A percentile compares a stretch with the other conserved stretches of the same genome.
These are phyloP conservation scores for Pigoraptor vietnamica DNA, from an alignment of 78 protist species.

Conservation along the genomic window DNA sequence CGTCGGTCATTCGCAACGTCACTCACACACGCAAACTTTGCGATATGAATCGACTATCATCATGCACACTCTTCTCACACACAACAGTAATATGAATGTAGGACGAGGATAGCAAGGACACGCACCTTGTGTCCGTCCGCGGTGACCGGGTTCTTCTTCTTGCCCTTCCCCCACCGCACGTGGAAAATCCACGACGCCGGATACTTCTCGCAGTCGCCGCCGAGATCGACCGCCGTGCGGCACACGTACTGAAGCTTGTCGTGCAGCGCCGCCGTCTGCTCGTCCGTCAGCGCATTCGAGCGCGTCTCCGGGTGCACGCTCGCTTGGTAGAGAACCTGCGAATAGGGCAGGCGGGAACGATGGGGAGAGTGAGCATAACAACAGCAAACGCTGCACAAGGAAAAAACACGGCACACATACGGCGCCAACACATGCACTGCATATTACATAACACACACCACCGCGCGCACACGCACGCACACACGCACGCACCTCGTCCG, in stretches of 20 bases:
- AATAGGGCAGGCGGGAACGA: too few relatives aligned
- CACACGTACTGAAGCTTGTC: background rate
- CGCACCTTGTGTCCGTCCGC: too few relatives aligned
- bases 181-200: slow-evolving; percentile 4
- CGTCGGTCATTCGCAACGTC: too few relatives aligned
- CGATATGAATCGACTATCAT: too few relatives aligned
- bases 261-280: slow-evolving; percentile 7
- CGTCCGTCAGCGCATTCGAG: background rate
- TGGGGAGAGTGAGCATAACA: too few relatives aligned
- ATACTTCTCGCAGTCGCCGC: background rate
- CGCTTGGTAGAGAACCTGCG: slow-evolving; percentile 14
- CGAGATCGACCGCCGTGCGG: background rate
- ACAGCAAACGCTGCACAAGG: background rate
- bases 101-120: too few relatives aligned
- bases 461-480: too few relatives aligned
- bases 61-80: too few relatives aligned
- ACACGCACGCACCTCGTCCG: slow-evolving; percentile 11
- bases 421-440: background rate
- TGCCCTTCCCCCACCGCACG: background rate
- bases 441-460: too few relatives aligned
- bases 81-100: too few relatives aligned
- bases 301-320: slow-evolving; percentile 1
- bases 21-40: too few relatives aligned
- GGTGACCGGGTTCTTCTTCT: too few relatives aligned
- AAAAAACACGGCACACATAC: background rate